These are phyloP conservation scores for Pontederia crassipes DNA, from an alignment of 176 grass and related monocot species.

Conservation along the genomic window DNA sequence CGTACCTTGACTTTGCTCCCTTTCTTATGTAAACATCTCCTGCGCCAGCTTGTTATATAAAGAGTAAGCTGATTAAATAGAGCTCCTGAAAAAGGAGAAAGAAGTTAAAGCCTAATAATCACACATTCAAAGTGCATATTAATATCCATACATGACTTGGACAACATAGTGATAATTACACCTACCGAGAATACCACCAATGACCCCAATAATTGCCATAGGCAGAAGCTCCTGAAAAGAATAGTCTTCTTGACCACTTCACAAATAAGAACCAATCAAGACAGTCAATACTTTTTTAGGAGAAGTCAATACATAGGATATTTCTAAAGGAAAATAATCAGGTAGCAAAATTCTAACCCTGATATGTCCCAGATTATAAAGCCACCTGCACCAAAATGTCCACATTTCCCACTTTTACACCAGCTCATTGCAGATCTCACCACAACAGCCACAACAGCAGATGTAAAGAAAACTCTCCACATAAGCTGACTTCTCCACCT, in stretches of 20 bases:
- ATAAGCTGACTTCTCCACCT: constrained; percentile 99
- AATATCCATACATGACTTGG: neutral
- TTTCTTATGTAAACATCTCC: constrained; percentile 82
- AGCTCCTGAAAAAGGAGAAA: constrained; percentile 42
- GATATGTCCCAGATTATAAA: constrained; percentile 99
- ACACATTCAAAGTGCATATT: neutral
- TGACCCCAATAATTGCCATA: constrained; percentile 93
- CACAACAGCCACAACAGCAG: constrained; percentile 95
- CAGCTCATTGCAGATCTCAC: constrained; percentile 85
- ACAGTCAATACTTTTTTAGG: constrained; percentile 6
- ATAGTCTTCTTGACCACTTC: constrained; percentile 99
- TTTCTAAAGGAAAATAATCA: constrained; percentile 7
- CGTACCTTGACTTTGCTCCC: constrained; percentile 80
- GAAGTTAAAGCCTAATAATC: constrained; percentile 4
- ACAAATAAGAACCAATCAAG: constrained; percentile 32
- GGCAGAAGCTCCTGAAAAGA: constrained; percentile 94
- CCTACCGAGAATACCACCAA: constrained; percentile 92
- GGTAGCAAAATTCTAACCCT: constrained; percentile 39
- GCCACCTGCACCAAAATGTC: constrained; percentile 96
- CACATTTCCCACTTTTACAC: constrained; percentile 94
- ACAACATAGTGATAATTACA: neutral
- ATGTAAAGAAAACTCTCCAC: constrained; percentile 99
- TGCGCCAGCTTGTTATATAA: constrained; percentile 87
- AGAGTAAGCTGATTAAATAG: constrained; percentile 98
- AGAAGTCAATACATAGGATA: constrained; percentile 8